These are phyloP conservation scores for Phytophthora podocarpi DNA, from an alignment of 352 stramenopile genomes.

Conservation along the genomic window DNA sequence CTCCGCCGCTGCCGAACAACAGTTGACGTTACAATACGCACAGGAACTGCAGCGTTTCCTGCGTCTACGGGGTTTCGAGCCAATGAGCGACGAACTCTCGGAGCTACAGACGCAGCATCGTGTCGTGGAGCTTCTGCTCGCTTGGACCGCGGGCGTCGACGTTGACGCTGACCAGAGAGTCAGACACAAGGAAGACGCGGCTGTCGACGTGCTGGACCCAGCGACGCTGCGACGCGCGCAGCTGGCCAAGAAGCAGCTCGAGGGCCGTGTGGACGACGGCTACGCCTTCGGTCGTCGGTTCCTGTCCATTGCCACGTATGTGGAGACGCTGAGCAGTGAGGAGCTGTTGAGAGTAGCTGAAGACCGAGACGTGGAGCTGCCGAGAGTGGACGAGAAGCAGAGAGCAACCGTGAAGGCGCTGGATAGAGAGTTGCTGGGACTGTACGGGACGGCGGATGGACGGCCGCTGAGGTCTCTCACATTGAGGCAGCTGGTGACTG, in stretches of 20 bases:
- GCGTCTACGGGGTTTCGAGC: conserved; percentile 39
- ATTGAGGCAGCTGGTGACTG: conserved; percentile 62
- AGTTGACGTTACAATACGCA: conserved; percentile 33
- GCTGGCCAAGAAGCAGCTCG: conserved; percentile 50
- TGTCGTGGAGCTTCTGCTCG: conserved; percentile 51
- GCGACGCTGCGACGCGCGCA: conserved; percentile 28
- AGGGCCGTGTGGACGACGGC: conserved; percentile 48
- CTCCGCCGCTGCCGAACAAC: not conserved
- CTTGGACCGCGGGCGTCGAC: conserved; percentile 20
- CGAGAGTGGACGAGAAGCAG: conserved; percentile 40
- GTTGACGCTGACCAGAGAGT: not conserved
- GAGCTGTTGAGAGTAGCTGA: conserved; percentile 48
- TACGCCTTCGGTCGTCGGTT: conserved; percentile 77
- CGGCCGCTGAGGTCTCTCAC: conserved; percentile 62
- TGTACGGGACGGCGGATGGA: conserved; percentile 51
- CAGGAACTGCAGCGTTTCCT: conserved; percentile 43
- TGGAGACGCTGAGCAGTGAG: conserved; percentile 50
- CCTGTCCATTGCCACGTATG: conserved; percentile 54
- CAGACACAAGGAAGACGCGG: not conserved
- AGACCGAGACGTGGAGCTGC: conserved; percentile 29
- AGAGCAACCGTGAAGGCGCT: conserved; percentile 46
- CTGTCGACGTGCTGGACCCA: conserved; percentile 17
- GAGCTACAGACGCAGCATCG: conserved; percentile 48
- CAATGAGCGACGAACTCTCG: conserved; percentile 29
- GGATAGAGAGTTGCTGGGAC: conserved; percentile 56